Base-by-base conservation (phyloP, 306 rosid genomes). In the Ziziphus jujuba region DNA sequence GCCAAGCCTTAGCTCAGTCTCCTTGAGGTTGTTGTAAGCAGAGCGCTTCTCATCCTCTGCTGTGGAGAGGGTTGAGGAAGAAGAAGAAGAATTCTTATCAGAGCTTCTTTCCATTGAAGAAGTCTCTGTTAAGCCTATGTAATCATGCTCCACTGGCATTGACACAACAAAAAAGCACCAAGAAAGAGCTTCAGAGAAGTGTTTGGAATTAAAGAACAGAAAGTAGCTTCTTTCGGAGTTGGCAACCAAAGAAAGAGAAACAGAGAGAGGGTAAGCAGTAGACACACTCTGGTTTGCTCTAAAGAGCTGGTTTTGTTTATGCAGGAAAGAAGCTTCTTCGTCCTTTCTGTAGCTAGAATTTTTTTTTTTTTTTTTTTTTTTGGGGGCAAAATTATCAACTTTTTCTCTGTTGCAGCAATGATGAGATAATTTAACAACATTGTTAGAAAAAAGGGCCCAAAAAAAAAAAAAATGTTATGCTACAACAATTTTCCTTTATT, bases 1-100 rank as follows among this genome's bases (percentile, higher is more conserved):
- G 21, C 98, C 97, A 50, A 93, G 96, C 65, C 98, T 90, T 9
- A 93, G 88, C 66, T 93, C 98, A 34, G 98, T 92, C 77, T 92
- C 91, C 79, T 84, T 92, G 73, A 89, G 80, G 81, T 82, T 88
- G 81, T 82, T 88, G 50, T 84, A 79, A 59, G 80, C 78, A 8
- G 78, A 75, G 52, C 80, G 20, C 62, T 80, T 84, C 61, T 65
- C 83, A 22, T 85, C 86, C 75, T 79, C 89, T 38, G 73, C 38
- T 33, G 75, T 54, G 16, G 82, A 73, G 52, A 61, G 75, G 11
- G 82, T 43, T 40, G 86, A 72, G 65, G 87, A 75, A 21, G 77
- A 54, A 45, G 77, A 54, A 45, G 84, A 82, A 51, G 87, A 69
- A 53, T 81, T 71, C 73, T 76, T 87, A 23, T 81, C 85, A 62